Base-by-base conservation (phyloP, 805 yeast genomes). In the Monosporozyma unispora region DNA sequence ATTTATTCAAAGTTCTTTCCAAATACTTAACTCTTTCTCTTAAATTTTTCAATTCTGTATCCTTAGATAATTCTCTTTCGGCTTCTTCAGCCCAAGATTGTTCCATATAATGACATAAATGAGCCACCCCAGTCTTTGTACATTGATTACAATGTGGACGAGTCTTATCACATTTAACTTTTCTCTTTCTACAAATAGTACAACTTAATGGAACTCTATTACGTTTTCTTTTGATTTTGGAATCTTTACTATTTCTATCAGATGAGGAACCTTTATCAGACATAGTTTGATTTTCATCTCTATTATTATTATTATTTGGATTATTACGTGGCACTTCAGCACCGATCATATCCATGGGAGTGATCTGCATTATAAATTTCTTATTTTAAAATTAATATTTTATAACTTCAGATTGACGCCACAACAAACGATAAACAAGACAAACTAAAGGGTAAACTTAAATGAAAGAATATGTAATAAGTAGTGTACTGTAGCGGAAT, bases 71-170 rank as follows among this genome's bases (percentile, higher is more conserved):
- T 72, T 77, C 52, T 65, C 70, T 62, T 78, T 84, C 58, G 69
- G 67, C 62, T 54, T 67, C 60, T 59, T 67, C 57, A 63, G 82
- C 82, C 83, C 83, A 78, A n/a, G 72, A 68, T 40, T 81, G 83
- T 52, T 77, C 81, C 55, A 78, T 68, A 54, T 77, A 78, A 47
- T 76, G 78, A 51, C 83, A 78, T 18, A 78, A 62, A 57, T 78
- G 82, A 7, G 75, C 75, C 14, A 78, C 82, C 2, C 81, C 82
- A 14, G 79, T 78, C 56, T 76, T 75, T 33, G 72, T 70, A 66
- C 83, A 78, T 50, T 76, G 78, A 8, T 76, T 69, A 61, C 83
- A 78, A 46, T 76, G 78, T 0, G 83, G 83, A 54, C 78, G 72
- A 43, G 70, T 70, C 52, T 73, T 70, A 54, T 72, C 76, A 63